Evolutionary conservation across 2,329 filamentous ascomycete genomes (phyloP).

Genomic region (Pseudocercospora cruenta): DNA sequence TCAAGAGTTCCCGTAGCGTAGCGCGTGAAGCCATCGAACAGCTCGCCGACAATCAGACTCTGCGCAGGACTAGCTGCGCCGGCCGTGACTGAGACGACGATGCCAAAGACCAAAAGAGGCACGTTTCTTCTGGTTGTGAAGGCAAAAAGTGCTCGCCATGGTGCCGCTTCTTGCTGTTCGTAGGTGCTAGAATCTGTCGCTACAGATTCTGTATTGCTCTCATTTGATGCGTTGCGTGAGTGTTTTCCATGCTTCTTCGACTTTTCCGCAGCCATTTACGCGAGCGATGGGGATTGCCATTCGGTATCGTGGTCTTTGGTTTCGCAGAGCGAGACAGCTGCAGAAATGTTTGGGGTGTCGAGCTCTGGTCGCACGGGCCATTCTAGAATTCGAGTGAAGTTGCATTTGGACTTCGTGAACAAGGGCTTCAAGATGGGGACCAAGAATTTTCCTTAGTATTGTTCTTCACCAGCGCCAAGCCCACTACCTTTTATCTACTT

Average conservation of each 20-base stretch:
- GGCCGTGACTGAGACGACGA: constrained; percentile 60
- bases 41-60: constrained; percentile 71
- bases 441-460: constrained; percentile 38
- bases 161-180: constrained; percentile 24
- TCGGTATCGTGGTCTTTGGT: not conserved
- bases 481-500: constrained; percentile 23
- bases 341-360: constrained; percentile 9
- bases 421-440: constrained; percentile 21
- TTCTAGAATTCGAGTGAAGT: constrained; percentile 22
- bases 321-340: not conserved
- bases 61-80: constrained; percentile 68
- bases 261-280: constrained; percentile 22
- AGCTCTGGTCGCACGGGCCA: constrained; percentile 23
- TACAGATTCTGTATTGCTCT: constrained; percentile 15
- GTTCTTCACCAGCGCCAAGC: constrained; percentile 32
- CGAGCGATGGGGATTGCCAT: constrained; percentile 14
- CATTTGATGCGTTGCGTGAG: constrained; percentile 22
- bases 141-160: constrained; percentile 66
- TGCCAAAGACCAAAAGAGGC: constrained; percentile 57
- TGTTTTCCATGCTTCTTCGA: constrained; percentile 24
- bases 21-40: constrained; percentile 72
- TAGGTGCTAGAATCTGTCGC: constrained; percentile 13
- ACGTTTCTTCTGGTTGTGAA: constrained; percentile 70
- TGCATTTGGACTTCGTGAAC: constrained; percentile 15
- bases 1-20: constrained; percentile 63